Evolutionary conservation across 2,329 filamentous ascomycete genomes (phyloP).

Genomic region (Fusarium drepaniforme): DNA sequence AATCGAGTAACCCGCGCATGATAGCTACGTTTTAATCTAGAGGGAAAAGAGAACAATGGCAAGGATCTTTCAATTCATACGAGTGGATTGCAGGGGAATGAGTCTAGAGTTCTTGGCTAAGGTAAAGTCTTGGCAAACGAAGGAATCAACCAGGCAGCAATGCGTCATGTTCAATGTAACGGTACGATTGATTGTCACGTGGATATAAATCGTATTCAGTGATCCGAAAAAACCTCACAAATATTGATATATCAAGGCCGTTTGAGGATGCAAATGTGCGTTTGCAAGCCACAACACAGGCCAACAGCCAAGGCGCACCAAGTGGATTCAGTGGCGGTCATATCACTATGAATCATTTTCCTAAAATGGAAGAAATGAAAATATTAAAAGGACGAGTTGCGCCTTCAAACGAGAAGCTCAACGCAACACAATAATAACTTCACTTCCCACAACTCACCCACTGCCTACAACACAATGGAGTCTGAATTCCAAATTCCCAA

Average conservation of each 20-base stretch:
- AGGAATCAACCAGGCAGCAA: background rate
- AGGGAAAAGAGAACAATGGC: background rate
- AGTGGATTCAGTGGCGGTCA: background rate
- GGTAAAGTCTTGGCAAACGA: background rate
- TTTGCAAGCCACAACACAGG: background rate
- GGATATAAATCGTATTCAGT: background rate
- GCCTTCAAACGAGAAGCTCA: background rate
- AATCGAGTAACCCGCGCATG: background rate
- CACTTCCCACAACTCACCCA: no score
- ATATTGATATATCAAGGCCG: background rate
- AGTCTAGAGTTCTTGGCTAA: background rate
- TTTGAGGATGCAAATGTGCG: background rate
- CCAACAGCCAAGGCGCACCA: background rate
- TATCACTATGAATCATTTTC: background rate
- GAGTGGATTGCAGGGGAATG: background rate
- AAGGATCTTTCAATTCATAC: background rate
- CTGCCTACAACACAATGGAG: conserved; percentile 7
- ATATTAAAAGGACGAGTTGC: background rate
- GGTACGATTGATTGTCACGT: background rate
- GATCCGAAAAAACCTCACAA: background rate
- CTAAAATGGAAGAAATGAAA: background rate
- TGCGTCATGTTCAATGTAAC: background rate
- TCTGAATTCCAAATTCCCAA: conserved; percentile 8
- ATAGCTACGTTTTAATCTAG: background rate
- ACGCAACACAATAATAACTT: background rate